These are phyloP conservation scores for Botryotinia convoluta DNA, from an alignment of 2,329 filamentous ascomycete genomes.

Conservation along the genomic window DNA sequence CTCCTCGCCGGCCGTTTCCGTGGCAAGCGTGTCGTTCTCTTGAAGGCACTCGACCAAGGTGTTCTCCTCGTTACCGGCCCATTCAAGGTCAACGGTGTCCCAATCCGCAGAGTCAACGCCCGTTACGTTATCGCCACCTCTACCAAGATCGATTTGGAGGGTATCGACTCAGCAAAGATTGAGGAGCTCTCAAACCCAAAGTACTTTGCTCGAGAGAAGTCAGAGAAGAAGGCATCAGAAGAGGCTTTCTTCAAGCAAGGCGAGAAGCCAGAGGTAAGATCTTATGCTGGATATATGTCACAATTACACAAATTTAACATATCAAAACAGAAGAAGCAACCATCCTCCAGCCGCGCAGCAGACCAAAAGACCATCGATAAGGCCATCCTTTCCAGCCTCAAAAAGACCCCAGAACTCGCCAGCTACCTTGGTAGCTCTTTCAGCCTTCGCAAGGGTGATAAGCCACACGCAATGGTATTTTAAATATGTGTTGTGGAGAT, in stretches of 20 bases:
- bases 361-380: conserved; percentile 99
- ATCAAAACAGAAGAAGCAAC: conserved; percentile 83
- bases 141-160: conserved; percentile 77
- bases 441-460: conserved; percentile 98
- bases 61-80: conserved; percentile 98
- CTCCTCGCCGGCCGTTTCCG: conserved; percentile 99
- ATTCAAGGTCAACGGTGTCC: conserved; percentile 99
- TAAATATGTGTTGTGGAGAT: conserved; percentile 49
- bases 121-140: conserved; percentile 92
- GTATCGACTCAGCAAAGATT: conserved; percentile 88
- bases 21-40: conserved; percentile 98
- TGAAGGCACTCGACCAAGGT: conserved; percentile 96
- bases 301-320: not conserved
- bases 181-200: conserved; percentile 68
- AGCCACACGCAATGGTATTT: conserved; percentile 99
- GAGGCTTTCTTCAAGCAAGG: conserved; percentile 99
- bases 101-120: conserved; percentile 89
- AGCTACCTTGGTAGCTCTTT: conserved; percentile 95
- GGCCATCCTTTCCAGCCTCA: conserved; percentile 90
- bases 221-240: conserved; percentile 92
- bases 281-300: conserved; percentile 18
- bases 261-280: conserved; percentile 90
- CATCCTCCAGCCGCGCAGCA: conserved; percentile 83
- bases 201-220: conserved; percentile 97
- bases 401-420: conserved; percentile 93